Evolutionary conservation across 2,329 filamentous ascomycete genomes (phyloP).

Genomic region (Xylaria digitata): DNA sequence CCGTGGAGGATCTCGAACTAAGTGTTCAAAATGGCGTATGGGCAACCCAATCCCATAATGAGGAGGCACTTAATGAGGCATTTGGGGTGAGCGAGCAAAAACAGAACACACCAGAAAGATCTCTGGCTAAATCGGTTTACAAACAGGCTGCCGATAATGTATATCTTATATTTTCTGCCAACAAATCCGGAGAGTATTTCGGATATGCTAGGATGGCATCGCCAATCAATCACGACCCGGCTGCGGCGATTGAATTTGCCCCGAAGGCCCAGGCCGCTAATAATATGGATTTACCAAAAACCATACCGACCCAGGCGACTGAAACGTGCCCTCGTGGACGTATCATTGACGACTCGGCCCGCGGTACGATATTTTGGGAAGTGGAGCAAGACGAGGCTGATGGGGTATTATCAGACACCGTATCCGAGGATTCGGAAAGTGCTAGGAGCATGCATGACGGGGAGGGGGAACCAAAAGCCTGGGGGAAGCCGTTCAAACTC

Average conservation of each 20-base stretch:
- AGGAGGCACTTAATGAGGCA: conserved; percentile 82
- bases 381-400: conserved; percentile 71
- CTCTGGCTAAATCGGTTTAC: conserved; percentile 27
- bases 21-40: conserved; percentile 90
- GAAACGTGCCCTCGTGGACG: conserved; percentile 82
- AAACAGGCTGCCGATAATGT: conserved; percentile 80
- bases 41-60: conserved; percentile 96
- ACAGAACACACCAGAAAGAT: background rate
- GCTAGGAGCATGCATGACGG: conserved; percentile 50
- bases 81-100: conserved; percentile 71
- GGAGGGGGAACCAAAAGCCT: conserved; percentile 70
- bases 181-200: conserved; percentile 97
- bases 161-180: conserved; percentile 93
- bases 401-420: conserved; percentile 49
- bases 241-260: conserved; percentile 75
- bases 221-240: conserved; percentile 80
- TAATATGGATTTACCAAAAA: conserved; percentile 77
- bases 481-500: conserved; percentile 91
- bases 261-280: conserved; percentile 69
- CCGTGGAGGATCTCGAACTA: conserved; percentile 86
- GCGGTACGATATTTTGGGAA: conserved; percentile 99
- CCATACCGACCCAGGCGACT: conserved; percentile 82
- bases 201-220: conserved; percentile 94
- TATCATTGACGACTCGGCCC: conserved; percentile 90
- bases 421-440: conserved; percentile 48